Evolutionary conservation across 345 rosid species (phyloP), one percentile per base, ranked within the genome.

Genomic region (Citrus mangshanensis): DNA sequence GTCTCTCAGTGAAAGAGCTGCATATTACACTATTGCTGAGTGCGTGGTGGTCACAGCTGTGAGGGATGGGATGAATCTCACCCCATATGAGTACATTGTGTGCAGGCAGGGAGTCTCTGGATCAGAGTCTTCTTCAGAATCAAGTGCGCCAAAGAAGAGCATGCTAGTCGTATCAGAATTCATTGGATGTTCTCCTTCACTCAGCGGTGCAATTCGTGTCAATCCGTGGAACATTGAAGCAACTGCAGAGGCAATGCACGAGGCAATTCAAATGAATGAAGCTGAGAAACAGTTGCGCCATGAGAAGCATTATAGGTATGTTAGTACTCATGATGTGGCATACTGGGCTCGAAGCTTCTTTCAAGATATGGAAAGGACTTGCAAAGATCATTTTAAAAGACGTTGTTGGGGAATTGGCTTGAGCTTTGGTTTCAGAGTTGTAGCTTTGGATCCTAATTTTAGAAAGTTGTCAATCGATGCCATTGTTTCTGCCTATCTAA

Each of bases 281-380:
- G 68, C 85, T 78, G 95, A 92, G 84, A 89, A 92, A 82, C 88
- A 92, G 60, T 76, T 92, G 87, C 91, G 99, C 28, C 99, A 95
- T 80, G 99, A 95, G 88, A 95, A 95, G 85, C 99, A 95, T 86
- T 95, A 91, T 71, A 89, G 87, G 83, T 92, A 92, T 77, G 91
- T 92, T 28, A 90, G 89, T 86, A 80, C 88, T 24, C 96, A 92
- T 79, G 93, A 92, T 81, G 93, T 90, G 64, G 92, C 93, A 3
- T 92, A 90, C 82, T 92, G 96, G 96, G 86, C 93, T 12, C 78
- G 81, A 64, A 92, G 96, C 83, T 92, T 92, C 83, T 90, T 82
- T 84, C 93, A 89, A 73, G 96, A 92, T 77, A 77, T 92, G 91
- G 93, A 92, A 80, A 89, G 93, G 86, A 81, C 88, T 2, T 92